A percentile compares a stretch with the other conserved stretches of the same genome.
phyloP scores from a whole-genome alignment of 129 eudicot genomes.

The Gnaphalium uliginosum region DNA sequence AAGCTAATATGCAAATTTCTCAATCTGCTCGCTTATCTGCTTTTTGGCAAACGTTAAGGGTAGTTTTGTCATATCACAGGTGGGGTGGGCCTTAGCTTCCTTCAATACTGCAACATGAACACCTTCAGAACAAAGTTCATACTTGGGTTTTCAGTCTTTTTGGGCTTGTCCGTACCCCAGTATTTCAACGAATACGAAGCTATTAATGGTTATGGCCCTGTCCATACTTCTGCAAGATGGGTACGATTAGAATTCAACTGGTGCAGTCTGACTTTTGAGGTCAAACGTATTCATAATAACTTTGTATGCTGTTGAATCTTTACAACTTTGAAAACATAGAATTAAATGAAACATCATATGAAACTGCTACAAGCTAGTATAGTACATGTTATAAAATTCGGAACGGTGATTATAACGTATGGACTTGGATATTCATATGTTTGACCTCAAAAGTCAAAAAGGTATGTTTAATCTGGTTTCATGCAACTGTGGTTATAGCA shows the following conservation, averaged over 20 bases:
- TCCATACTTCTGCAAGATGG: conserved; percentile 65
- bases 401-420: background rate
- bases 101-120: conserved; percentile 70
- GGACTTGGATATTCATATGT: background rate
- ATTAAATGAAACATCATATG: background rate
- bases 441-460: conserved; percentile 22
- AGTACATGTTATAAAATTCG: no score
- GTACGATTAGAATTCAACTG: conserved; percentile 23
- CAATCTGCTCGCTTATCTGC: background rate
- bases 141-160: conserved; percentile 51
- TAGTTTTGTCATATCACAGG: conserved; percentile 40
- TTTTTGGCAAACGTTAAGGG: background rate
- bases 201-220: conserved; percentile 52
- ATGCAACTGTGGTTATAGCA: background rate
- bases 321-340: background rate
- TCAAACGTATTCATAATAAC: background rate
- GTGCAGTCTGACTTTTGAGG: conserved; percentile 4
- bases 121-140: conserved; percentile 62
- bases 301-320: background rate
- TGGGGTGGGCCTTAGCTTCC: conserved; percentile 67
- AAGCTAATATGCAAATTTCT: conserved; percentile 30
- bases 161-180: conserved; percentile 64
- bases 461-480: background rate
- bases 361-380: background rate
- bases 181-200: conserved; percentile 59